These are phyloP conservation scores for Cyanodermella asteris DNA, from an alignment of 2,329 filamentous ascomycete species.

Conservation along the genomic window DNA sequence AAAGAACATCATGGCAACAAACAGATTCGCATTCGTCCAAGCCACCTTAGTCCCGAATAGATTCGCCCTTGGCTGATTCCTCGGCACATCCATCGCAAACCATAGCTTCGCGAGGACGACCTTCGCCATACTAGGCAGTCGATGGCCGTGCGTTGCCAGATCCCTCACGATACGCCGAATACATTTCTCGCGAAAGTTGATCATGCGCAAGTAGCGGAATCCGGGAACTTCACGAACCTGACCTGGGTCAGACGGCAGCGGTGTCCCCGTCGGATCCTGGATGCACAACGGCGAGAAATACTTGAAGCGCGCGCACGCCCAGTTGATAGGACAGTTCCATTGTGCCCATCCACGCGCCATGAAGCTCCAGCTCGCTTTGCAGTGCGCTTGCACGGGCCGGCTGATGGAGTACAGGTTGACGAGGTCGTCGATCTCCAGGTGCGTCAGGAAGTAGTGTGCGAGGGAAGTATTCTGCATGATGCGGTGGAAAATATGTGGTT, in stretches of 20 bases:
- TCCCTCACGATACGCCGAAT: slow-evolving; percentile 40
- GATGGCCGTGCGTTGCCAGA: slow-evolving; percentile 35
- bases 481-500: no score
- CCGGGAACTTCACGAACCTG: slow-evolving; percentile 34
- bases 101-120: slow-evolving; percentile 42
- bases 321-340: no score
- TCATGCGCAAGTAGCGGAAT: slow-evolving; percentile 46
- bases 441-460: slow-evolving; percentile 30
- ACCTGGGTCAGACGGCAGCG: slow-evolving; percentile 11
- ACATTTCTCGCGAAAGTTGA: slow-evolving; percentile 34
- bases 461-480: no score
- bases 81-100: slow-evolving; percentile 47
- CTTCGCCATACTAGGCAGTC: slow-evolving; percentile 27
- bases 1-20: slow-evolving; percentile 41
- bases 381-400: slow-evolving; percentile 39
- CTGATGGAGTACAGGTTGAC: slow-evolving; percentile 44
- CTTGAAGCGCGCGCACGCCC: slow-evolving; percentile 31
- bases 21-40: slow-evolving; percentile 39
- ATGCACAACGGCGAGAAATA: slow-evolving; percentile 36
- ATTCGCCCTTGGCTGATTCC: slow-evolving; percentile 30
- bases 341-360: slow-evolving; percentile 35
- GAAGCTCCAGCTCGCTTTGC: slow-evolving; percentile 35
- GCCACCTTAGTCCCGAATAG: slow-evolving; percentile 30
- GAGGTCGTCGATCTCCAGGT: slow-evolving; percentile 33
- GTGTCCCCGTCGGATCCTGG: slow-evolving; percentile 33